Evolutionary conservation across 441 rosid species (phyloP).

Genomic region (Populus hybrid): DNA sequence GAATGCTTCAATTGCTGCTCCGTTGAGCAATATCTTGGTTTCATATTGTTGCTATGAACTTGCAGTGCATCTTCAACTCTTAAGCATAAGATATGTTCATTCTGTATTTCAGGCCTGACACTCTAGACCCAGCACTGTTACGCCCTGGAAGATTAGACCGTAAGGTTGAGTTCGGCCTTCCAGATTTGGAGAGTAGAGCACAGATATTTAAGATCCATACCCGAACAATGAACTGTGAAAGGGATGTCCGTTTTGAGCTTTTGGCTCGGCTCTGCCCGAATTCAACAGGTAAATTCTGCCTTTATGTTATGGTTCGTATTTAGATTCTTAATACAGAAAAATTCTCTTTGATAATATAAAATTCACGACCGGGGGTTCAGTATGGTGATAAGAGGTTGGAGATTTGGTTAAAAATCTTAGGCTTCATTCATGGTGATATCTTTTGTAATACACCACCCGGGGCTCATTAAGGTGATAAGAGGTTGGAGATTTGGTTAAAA

Average conservation of each 20-base stretch:
- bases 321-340: background rate
- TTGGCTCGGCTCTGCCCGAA: slow-evolving; percentile 91
- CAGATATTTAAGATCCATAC: slow-evolving; percentile 93
- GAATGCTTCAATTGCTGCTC: background rate
- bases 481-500: background rate
- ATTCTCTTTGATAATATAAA: background rate
- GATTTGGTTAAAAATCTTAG: too few relatives aligned
- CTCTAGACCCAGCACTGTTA: slow-evolving; percentile 78
- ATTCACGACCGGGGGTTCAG: too few relatives aligned
- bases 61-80: background rate
- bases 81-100: background rate
- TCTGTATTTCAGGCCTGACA: slow-evolving; percentile 62
- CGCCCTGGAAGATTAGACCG: slow-evolving; percentile 94
- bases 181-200: slow-evolving; percentile 80
- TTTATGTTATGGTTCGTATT: background rate
- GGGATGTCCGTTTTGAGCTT: slow-evolving; percentile 81
- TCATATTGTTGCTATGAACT: background rate
- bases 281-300: slow-evolving; percentile 56
- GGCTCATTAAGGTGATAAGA: background rate
- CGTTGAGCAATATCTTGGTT: background rate
- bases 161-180: slow-evolving; percentile 89
- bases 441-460: background rate
- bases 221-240: slow-evolving; percentile 84
- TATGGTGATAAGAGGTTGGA: too few relatives aligned
- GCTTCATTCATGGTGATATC: too few relatives aligned